These are phyloP conservation scores for Mycena vulgaris DNA, from an alignment of 768 basidiomycete genomes.

Conservation along the genomic window DNA sequence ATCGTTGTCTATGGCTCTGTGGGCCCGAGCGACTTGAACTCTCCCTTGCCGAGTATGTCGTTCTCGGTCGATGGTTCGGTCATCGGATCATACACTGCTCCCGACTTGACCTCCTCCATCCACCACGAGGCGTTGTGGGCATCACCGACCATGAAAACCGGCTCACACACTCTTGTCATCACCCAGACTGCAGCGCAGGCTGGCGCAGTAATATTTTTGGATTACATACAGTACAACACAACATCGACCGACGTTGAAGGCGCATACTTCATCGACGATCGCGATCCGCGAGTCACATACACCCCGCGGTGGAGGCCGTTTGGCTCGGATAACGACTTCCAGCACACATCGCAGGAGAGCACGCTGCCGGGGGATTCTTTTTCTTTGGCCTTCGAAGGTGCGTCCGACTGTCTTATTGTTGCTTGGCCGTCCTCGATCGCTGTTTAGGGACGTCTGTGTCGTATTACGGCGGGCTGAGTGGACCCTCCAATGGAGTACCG, in stretches of 20 bases:
- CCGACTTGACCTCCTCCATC: background rate
- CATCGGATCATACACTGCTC: background rate
- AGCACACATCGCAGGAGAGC: constrained; percentile 23
- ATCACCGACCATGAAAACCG: background rate
- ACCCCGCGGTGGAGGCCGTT: constrained; percentile 7
- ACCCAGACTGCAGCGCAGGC: constrained; percentile 15
- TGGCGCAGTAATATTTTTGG: constrained; percentile 13
- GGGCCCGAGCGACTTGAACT: background rate
- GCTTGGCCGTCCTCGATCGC: background rate
- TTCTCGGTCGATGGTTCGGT: constrained; percentile 14
- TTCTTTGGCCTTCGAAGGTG: constrained; percentile 18
- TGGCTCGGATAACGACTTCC: constrained; percentile 15
- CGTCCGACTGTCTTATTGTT: background rate
- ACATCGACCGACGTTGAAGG: constrained; percentile 4
- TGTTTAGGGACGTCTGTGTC: constrained; percentile 15
- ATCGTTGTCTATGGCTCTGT: constrained; percentile 16
- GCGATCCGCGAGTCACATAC: constrained; percentile 22
- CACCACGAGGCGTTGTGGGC: constrained; percentile 18
- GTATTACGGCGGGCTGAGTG: constrained; percentile 10
- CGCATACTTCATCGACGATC: constrained; percentile 28
- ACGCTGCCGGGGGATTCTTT: constrained; percentile 12
- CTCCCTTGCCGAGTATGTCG: background rate
- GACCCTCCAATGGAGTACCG: background rate
- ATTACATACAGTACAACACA: constrained; percentile 31
- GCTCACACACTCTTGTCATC: constrained; percentile 25